Percentiles rank a stretch among this genome's conserved stretches.
Evolutionary conservation across 331 rosid species (phyloP).

Genomic region (Acacia pycnantha): DNA sequence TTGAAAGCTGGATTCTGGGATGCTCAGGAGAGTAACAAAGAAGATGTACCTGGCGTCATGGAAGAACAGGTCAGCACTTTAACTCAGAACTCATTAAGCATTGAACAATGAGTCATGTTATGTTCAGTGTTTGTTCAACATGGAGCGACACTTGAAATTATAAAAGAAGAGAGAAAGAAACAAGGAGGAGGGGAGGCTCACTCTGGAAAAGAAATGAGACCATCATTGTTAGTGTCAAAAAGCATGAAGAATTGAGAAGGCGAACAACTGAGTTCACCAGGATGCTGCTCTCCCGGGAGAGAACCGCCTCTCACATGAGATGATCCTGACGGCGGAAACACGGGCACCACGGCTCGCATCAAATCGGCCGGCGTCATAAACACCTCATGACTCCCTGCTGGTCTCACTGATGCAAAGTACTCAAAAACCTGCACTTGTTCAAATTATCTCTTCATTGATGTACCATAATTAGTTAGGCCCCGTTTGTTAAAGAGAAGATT

Average conservation of each 20-base stretch:
- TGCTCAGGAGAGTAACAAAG: constrained; percentile 71
- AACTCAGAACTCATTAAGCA: neutral
- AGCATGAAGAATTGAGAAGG: constrained; percentile 81
- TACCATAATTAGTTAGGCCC: neutral
- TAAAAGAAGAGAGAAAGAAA: neutral
- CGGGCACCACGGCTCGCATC: constrained; percentile 83
- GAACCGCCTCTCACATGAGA: constrained; percentile 70
- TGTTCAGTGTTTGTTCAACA: neutral
- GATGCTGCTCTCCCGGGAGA: constrained; percentile 62
- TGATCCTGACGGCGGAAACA: constrained; percentile 77
- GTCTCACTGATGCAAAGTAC: constrained; percentile 64
- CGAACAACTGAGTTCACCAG: constrained; percentile 47
- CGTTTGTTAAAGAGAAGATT: too few species aligned
- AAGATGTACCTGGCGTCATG: constrained; percentile 59
- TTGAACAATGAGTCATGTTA: neutral
- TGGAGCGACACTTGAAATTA: neutral
- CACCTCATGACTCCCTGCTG: constrained; percentile 42
- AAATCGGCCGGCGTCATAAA: constrained; percentile 76
- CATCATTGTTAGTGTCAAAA: constrained; percentile 77
- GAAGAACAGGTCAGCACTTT: neutral
- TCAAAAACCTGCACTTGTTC: constrained; percentile 55
- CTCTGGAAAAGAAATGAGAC: constrained; percentile 79
- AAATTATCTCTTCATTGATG: neutral
- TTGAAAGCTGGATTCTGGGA: constrained; percentile 73
- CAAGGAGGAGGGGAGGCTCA: constrained; percentile 29